phyloP scores from a whole-genome alignment of 2,329 filamentous ascomycete species.

The Aureobasidium sp. region DNA sequence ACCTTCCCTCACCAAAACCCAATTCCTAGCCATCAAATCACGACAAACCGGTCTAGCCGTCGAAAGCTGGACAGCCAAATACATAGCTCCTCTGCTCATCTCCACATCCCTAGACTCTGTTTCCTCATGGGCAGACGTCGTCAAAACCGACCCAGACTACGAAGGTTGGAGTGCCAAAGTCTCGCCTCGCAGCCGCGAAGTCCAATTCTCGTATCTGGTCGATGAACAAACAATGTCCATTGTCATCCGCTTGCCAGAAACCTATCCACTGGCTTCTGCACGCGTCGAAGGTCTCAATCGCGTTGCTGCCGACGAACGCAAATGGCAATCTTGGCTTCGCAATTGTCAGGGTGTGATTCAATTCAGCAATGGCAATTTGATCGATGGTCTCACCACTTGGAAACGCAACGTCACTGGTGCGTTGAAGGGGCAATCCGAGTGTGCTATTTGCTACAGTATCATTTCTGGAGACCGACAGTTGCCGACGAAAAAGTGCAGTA shows the following conservation, averaged over 20 bases:
- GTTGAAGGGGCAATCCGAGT: slow-evolving; percentile 93
- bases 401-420: slow-evolving; percentile 87
- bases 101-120: slow-evolving; percentile 73
- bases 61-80: slow-evolving; percentile 86
- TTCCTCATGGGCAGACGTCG: slow-evolving; percentile 65
- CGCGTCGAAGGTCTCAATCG: slow-evolving; percentile 81
- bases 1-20: slow-evolving; percentile 81
- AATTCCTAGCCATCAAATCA: slow-evolving; percentile 86
- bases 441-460: slow-evolving; percentile 97
- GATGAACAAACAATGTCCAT: slow-evolving; percentile 90
- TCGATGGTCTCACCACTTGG: slow-evolving; percentile 89
- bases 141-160: slow-evolving; percentile 44
- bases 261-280: slow-evolving; percentile 85
- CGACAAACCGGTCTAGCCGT: slow-evolving; percentile 82
- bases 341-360: slow-evolving; percentile 94
- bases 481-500: slow-evolving; percentile 91
- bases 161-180: slow-evolving; percentile 74
- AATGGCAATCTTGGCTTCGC: slow-evolving; percentile 93
- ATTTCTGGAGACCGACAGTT: slow-evolving; percentile 89
- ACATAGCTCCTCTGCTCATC: slow-evolving; percentile 77
- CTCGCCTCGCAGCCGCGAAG: slow-evolving; percentile 74
- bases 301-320: slow-evolving; percentile 89
- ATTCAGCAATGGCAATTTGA: slow-evolving; percentile 89
- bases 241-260: slow-evolving; percentile 79
- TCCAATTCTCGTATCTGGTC: slow-evolving; percentile 86